Evolutionary conservation across 1,284 basidiomycete genomes (phyloP).

Genomic region (Filobasidium uniguttulatum): DNA sequence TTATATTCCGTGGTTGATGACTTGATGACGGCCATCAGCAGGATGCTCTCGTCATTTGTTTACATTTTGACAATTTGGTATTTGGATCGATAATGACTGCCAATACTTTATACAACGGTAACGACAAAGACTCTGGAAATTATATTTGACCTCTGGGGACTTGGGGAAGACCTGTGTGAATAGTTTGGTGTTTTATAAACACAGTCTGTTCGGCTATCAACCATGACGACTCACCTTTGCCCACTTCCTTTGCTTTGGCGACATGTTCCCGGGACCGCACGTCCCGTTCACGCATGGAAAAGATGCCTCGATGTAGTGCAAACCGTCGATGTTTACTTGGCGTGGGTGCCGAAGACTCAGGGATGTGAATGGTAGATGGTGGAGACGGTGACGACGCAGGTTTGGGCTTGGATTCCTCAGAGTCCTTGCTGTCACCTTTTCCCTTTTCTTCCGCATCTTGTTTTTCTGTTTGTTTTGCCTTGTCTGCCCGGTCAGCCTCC

Average conservation of each 20-base stretch:
- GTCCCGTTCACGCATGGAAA: conserved; percentile 30
- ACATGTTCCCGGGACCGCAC: conserved; percentile 25
- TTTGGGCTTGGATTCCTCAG: conserved; percentile 13
- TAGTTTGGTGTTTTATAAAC: not conserved
- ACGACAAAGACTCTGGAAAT: not conserved
- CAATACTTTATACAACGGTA: too few relatives aligned
- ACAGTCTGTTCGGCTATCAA: not conserved
- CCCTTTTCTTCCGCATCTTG: conserved; percentile 16
- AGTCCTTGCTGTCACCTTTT: conserved; percentile 9
- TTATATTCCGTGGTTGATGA: too few relatives aligned
- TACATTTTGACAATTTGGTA: too few relatives aligned
- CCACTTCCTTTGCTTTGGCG: conserved; percentile 31
- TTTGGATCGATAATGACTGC: too few relatives aligned
- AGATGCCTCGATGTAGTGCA: conserved; percentile 31
- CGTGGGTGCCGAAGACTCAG: conserved; percentile 10
- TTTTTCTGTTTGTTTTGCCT: conserved; percentile 23
- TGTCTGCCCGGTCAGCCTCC: conserved; percentile 22
- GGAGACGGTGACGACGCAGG: conserved; percentile 2
- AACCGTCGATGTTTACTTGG: conserved; percentile 29
- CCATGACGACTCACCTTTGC: conserved; percentile 22
- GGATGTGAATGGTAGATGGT: conserved; percentile 7
- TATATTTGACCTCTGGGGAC: conserved; percentile 10
- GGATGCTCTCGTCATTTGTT: too few relatives aligned
- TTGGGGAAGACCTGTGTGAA: conserved; percentile 10
- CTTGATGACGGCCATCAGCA: too few relatives aligned